phyloP scores from a whole-genome alignment of 129 eudicot genomes.

The Tagetes patula region DNA sequence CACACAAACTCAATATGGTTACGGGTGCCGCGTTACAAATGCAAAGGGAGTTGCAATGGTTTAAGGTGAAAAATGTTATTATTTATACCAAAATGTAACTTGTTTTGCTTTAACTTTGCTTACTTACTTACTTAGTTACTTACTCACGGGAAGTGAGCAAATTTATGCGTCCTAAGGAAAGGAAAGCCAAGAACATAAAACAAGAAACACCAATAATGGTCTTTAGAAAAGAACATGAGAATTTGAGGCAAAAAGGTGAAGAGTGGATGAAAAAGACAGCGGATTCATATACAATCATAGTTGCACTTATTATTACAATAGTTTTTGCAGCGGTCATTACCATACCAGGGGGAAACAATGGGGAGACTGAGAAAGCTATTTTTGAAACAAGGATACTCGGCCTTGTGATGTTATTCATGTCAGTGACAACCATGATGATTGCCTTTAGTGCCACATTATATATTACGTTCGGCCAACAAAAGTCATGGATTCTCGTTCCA shows the following conservation, averaged over 20 bases:
- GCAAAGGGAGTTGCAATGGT: constrained; percentile 36
- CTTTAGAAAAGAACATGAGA: constrained; percentile 24
- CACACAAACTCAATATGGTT: constrained; percentile 24
- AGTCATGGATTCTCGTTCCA: no score
- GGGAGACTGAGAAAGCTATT: no score
- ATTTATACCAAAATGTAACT: not conserved
- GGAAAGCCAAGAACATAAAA: not conserved
- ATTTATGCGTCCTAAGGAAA: not conserved
- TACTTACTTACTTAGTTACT: not conserved
- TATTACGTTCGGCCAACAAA: no score
- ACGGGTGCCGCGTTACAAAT: constrained; percentile 39
- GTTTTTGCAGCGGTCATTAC: constrained; percentile 33
- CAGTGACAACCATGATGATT: no score
- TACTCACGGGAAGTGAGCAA: not conserved
- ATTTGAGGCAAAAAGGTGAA: constrained; percentile 28
- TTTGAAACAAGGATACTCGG: no score
- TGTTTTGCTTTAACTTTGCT: not conserved
- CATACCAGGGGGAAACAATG: no score
- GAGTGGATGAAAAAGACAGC: constrained; percentile 40
- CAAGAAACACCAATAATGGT: constrained; percentile 31
- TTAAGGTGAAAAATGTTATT: constrained; percentile 15
- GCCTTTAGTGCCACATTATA: no score
- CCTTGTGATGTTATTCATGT: no score
- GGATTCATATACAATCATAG: constrained; percentile 26
- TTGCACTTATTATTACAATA: constrained; percentile 31